A percentile compares a stretch with the other conserved stretches of the same genome.
Conservation (phyloP, 768 basidiomycete genomes). For the Antrodiella citrinella region DNA sequence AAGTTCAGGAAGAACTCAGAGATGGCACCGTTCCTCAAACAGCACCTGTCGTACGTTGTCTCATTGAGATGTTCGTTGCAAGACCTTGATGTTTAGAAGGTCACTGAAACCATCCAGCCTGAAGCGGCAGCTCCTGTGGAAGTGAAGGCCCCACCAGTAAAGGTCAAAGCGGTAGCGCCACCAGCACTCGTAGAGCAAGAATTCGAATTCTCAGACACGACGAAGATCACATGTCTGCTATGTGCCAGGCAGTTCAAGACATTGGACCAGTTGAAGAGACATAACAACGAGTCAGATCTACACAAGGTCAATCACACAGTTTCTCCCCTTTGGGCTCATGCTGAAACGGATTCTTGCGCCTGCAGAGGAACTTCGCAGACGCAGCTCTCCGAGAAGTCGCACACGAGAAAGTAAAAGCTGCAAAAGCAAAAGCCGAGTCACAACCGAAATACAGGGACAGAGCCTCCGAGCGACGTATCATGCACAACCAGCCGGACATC, state of each 20-base stretch:
- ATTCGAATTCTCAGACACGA: constrained; percentile 77
- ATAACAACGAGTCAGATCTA: constrained; percentile 89
- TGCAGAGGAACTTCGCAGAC: constrained; percentile 83
- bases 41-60: background rate
- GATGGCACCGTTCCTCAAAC: constrained; percentile 16
- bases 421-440: constrained; percentile 29
- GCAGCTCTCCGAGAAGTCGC: constrained; percentile 64
- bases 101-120: too few relatives aligned
- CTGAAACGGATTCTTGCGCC: background rate
- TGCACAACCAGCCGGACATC: constrained; percentile 88
- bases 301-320: constrained; percentile 69
- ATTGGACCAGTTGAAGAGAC: constrained; percentile 76
- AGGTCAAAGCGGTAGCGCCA: constrained; percentile 20
- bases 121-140: constrained; percentile 13
- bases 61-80: too few relatives aligned
- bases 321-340: constrained; percentile 2
- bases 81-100: too few relatives aligned
- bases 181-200: constrained; percentile 45
- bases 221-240: constrained; percentile 73
- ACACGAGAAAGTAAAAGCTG: constrained; percentile 50
- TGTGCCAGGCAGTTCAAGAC: constrained; percentile 92
- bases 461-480: constrained; percentile 81
- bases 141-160: constrained; percentile 4
- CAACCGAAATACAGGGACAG: constrained; percentile 91
- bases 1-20: constrained; percentile 81